phyloP scores from a whole-genome alignment of 352 stramenopile species.

The Phytophthora rubi region DNA sequence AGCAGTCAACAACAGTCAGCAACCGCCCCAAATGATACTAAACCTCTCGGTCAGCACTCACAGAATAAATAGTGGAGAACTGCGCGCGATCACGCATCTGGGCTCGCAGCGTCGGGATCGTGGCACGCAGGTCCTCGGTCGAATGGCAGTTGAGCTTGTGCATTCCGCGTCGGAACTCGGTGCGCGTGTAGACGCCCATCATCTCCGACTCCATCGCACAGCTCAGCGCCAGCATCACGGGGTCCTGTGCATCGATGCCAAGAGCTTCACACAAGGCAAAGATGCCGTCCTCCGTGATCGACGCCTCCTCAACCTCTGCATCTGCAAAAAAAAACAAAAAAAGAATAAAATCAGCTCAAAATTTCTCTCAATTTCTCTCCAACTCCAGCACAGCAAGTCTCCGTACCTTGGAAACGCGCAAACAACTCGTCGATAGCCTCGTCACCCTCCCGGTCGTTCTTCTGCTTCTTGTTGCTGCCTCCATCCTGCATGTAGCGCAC shows the following conservation, averaged over 20 bases:
- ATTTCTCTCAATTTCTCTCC: not conserved
- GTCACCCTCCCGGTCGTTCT: constrained; percentile 40
- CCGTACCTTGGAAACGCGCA: constrained; percentile 65
- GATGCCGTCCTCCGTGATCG: constrained; percentile 87
- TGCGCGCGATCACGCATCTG: constrained; percentile 55
- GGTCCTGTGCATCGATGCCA: constrained; percentile 77
- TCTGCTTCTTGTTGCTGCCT: constrained; percentile 62
- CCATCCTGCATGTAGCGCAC: constrained; percentile 15
- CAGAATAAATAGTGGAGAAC: constrained; percentile 87
- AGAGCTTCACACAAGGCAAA: constrained; percentile 73
- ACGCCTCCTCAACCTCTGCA: constrained; percentile 49
- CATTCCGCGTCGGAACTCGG: constrained; percentile 76
- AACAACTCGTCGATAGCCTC: constrained; percentile 63
- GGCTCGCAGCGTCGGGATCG: constrained; percentile 57
- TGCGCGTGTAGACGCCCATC: constrained; percentile 82
- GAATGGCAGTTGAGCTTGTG: constrained; percentile 70
- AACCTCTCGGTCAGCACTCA: constrained; percentile 26
- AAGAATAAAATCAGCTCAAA: not conserved
- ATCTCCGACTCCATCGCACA: constrained; percentile 78
- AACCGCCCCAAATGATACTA: not conserved
- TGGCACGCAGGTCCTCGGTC: constrained; percentile 57
- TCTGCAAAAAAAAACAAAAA: constrained; percentile 42
- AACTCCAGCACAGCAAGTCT: not conserved
- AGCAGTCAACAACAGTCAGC: not conserved
- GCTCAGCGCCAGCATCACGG: constrained; percentile 81